Percentiles rank a stretch among this genome's conserved stretches.
Conservation (phyloP, 192 early-diverging fungal genomes). For the Phlyctochytrium arcticum region DNA sequence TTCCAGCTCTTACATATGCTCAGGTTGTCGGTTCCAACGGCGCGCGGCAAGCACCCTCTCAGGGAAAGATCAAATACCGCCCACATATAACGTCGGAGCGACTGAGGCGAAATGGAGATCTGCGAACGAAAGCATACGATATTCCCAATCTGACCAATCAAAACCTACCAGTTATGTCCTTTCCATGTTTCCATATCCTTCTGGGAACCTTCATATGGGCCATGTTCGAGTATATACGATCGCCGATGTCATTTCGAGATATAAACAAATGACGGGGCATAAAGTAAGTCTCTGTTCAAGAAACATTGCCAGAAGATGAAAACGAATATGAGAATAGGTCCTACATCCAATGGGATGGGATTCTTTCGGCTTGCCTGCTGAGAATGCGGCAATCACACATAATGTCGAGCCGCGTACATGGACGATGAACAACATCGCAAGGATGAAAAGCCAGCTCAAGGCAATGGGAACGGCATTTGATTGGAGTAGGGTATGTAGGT, state of each 20-base stretch:
- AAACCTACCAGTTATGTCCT: conserved; percentile 64
- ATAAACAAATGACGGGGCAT: conserved; percentile 68
- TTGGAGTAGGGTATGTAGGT: conserved; percentile 70
- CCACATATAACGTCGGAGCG: background rate
- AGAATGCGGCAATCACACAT: conserved; percentile 91
- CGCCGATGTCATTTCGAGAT: conserved; percentile 78
- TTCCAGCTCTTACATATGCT: no score
- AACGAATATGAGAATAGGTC: conserved; percentile 29
- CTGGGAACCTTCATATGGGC: conserved; percentile 90
- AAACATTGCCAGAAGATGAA: background rate
- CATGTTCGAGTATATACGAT: conserved; percentile 97
- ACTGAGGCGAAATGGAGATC: background rate
- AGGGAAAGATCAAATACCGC: no score
- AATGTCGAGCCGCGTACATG: conserved; percentile 72
- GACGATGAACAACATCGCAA: conserved; percentile 76
- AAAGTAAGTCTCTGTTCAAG: conserved; percentile 42
- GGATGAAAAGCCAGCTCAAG: conserved; percentile 79
- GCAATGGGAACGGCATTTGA: conserved; percentile 79
- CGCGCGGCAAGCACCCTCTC: no score
- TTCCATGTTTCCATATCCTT: conserved; percentile 96
- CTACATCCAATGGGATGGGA: conserved; percentile 97
- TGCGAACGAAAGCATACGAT: background rate
- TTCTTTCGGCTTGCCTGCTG: conserved; percentile 95
- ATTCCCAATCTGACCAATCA: background rate
- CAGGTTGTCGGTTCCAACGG: no score